Conservation (phyloP, 306 rosid species). For the Argentina anserina region DNA sequence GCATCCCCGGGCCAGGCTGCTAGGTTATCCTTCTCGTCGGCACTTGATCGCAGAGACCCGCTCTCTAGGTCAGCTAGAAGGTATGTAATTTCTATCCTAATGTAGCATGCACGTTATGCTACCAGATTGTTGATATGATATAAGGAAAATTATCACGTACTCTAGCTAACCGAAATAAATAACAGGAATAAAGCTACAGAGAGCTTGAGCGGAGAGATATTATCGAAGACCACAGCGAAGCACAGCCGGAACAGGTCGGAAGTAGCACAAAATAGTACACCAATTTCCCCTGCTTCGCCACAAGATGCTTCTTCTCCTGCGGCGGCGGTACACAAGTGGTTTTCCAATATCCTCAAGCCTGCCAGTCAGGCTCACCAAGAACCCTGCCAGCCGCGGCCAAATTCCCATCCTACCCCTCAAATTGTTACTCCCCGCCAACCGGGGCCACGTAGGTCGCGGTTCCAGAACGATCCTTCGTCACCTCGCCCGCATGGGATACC, state of each 20-base stretch:
- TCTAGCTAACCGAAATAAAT: background rate
- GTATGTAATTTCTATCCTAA: slow-evolving; percentile 11
- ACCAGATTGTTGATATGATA: background rate
- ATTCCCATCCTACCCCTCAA: slow-evolving; percentile 35
- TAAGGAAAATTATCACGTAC: background rate
- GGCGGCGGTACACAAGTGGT: slow-evolving; percentile 54
- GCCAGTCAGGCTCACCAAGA: slow-evolving; percentile 15
- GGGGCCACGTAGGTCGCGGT: slow-evolving; percentile 49
- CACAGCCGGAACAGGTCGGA: slow-evolving; percentile 66
- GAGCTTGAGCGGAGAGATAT: slow-evolving; percentile 68
- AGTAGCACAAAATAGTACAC: background rate
- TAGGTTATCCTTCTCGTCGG: slow-evolving; percentile 23
- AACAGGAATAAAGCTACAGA: slow-evolving; percentile 45
- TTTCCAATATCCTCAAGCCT: slow-evolving; percentile 56
- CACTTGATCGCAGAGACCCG: slow-evolving; percentile 49
- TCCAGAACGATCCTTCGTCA: slow-evolving; percentile 54
- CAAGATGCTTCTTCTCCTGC: slow-evolving; percentile 33
- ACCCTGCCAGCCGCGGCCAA: slow-evolving; percentile 10
- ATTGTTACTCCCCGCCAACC: slow-evolving; percentile 45
- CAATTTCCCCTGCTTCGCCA: background rate
- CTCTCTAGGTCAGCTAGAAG: slow-evolving; percentile 82
- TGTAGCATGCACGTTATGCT: background rate
- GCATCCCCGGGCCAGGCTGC: slow-evolving; percentile 24
- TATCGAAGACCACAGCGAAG: slow-evolving; percentile 44
- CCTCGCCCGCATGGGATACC: slow-evolving; percentile 44